A percentile compares a stretch with the other conserved stretches of the same genome.
These are phyloP conservation scores for Thermomucor indicae-seudaticae DNA, from an alignment of 371 early-diverging fungal species.

Conservation along the genomic window DNA sequence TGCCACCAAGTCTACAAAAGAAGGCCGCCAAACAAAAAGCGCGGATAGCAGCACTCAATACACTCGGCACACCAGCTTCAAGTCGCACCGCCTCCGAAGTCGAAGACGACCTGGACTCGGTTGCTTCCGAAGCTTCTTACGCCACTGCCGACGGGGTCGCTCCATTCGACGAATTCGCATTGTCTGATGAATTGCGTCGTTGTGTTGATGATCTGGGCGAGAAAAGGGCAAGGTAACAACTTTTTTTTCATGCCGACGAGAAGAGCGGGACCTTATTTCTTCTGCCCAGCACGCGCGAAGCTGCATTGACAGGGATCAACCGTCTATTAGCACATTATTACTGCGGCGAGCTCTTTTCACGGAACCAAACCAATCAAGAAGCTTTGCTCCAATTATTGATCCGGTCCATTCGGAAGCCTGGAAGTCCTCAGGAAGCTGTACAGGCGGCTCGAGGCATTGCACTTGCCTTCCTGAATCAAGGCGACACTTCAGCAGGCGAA, in stretches of 20 bases:
- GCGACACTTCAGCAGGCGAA: conserved; percentile 31
- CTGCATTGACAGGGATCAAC: conserved; percentile 17
- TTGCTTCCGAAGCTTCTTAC: conserved; percentile 5
- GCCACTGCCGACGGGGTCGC: conserved; percentile 4
- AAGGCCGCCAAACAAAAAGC: conserved; percentile 15
- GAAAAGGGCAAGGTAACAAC: conserved; percentile 10
- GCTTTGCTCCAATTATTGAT: conserved; percentile 47
- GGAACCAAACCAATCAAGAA: conserved; percentile 13
- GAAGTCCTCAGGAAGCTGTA: conserved; percentile 48
- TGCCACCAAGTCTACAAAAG: conserved; percentile 13
- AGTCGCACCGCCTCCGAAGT: conserved; percentile 13
- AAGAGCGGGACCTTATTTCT: neutral
- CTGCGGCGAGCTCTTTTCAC: conserved; percentile 15
- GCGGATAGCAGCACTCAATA: conserved; percentile 16
- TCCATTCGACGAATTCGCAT: conserved; percentile 1
- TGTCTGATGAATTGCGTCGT: conserved; percentile 10
- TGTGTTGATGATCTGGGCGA: conserved; percentile 14
- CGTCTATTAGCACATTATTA: conserved; percentile 15
- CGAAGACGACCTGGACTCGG: conserved; percentile 12
- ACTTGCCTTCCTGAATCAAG: conserved; percentile 60
- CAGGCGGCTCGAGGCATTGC: conserved; percentile 54
- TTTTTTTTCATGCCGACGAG: neutral
- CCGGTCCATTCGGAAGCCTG: conserved; percentile 52
- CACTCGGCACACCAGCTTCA: conserved; percentile 12
- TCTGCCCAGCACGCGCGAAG: conserved; percentile 15